A percentile compares a stretch with the other conserved stretches of the same genome.
Evolutionary conservation across 2,329 filamentous ascomycete species (phyloP).

Genomic region (Diaporthe batatas): DNA sequence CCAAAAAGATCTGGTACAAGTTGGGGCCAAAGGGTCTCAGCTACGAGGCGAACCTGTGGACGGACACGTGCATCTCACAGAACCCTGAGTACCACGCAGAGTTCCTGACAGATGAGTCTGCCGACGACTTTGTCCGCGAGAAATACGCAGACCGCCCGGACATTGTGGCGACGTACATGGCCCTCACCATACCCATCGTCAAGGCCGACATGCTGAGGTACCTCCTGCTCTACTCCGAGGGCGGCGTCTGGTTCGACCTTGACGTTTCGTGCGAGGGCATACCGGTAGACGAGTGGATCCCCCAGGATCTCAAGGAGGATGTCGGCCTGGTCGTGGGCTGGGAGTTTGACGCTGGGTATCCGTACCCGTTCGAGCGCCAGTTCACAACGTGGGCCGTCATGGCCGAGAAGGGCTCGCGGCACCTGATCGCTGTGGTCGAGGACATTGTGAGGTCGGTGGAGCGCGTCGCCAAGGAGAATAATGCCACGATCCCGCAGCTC

Average conservation of each 20-base stretch:
- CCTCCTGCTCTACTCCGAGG: constrained; percentile 79
- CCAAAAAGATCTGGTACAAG: constrained; percentile 55
- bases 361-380: constrained; percentile 40
- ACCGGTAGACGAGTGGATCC: constrained; percentile 54
- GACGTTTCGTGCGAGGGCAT: constrained; percentile 53
- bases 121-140: constrained; percentile 70
- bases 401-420: constrained; percentile 40
- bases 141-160: constrained; percentile 55
- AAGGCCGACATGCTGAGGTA: constrained; percentile 78
- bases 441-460: constrained; percentile 39
- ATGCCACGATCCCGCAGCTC: constrained; percentile 38
- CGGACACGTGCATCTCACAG: constrained; percentile 48
- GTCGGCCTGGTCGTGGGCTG: constrained; percentile 47
- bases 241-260: constrained; percentile 77
- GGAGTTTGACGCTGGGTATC: constrained; percentile 47
- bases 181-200: constrained; percentile 55
- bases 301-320: constrained; percentile 38
- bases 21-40: constrained; percentile 53
- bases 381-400: constrained; percentile 44
- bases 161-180: constrained; percentile 45
- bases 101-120: constrained; percentile 48
- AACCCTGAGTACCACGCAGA: constrained; percentile 47
- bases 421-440: constrained; percentile 41
- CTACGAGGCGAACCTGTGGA: constrained; percentile 49
- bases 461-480: neutral